phyloP scores from a whole-genome alignment of 768 basidiomycete species.

The Sistotremastrum suecicum region DNA sequence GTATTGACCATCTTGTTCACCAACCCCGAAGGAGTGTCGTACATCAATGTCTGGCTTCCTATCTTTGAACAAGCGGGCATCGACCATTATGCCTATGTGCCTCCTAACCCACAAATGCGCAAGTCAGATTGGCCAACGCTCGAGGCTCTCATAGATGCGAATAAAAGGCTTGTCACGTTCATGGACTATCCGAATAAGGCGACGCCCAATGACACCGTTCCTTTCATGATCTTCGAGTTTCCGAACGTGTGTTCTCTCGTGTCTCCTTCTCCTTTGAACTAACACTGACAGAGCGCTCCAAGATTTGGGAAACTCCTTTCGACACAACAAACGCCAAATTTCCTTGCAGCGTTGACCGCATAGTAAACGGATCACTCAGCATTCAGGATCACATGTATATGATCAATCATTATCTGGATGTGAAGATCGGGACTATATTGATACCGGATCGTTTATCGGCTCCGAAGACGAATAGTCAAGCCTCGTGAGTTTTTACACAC shows the following conservation, averaged over 20 bases:
- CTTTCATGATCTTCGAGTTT: too few relatives aligned
- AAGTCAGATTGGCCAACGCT: slow-evolving; percentile 48
- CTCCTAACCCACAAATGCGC: slow-evolving; percentile 28
- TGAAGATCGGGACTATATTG: slow-evolving; percentile 14
- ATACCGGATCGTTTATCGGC: slow-evolving; percentile 16
- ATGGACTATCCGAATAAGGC: slow-evolving; percentile 23
- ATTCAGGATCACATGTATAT: slow-evolving; percentile 39
- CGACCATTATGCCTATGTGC: slow-evolving; percentile 30
- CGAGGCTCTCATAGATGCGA: slow-evolving; percentile 43
- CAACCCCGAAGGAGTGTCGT: slow-evolving; percentile 42
- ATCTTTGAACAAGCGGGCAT: slow-evolving; percentile 37
- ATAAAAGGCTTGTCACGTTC: slow-evolving; percentile 48
- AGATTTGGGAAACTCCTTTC: slow-evolving; percentile 50
- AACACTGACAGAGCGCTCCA: too few relatives aligned
- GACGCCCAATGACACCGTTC: too few relatives aligned
- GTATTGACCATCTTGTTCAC: slow-evolving; percentile 54
- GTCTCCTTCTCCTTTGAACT: too few relatives aligned
- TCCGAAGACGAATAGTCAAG: slow-evolving; percentile 16
- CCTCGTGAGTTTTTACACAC: slow-evolving; percentile 12
- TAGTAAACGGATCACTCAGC: slow-evolving; percentile 27
- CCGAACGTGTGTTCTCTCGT: too few relatives aligned
- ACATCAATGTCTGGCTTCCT: slow-evolving; percentile 35
- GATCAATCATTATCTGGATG: slow-evolving; percentile 42
- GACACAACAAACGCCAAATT: slow-evolving; percentile 33
- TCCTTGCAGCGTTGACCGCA: slow-evolving; percentile 41